A percentile compares a stretch with the other conserved stretches of the same genome.
These are phyloP conservation scores for Dentipellis fragilis DNA, from an alignment of 768 basidiomycete species.

Conservation along the genomic window DNA sequence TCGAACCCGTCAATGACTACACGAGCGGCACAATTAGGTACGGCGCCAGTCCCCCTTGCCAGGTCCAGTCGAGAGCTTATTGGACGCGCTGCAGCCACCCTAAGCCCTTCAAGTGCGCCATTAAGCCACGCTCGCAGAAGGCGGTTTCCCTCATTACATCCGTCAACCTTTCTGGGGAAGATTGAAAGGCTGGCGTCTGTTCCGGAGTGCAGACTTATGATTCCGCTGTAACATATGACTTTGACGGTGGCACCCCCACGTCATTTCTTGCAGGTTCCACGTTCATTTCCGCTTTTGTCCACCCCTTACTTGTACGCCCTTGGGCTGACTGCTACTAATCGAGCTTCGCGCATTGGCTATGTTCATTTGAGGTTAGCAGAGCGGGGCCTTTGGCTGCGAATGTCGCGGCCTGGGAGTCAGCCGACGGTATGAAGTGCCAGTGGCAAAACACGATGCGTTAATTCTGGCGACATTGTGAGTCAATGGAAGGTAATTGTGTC, in stretches of 20 bases:
- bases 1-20: neutral
- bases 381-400: too few species aligned
- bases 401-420: too few species aligned
- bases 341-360: too few species aligned
- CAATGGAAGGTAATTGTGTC: too few species aligned
- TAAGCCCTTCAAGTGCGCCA: neutral
- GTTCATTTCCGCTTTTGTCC: neutral
- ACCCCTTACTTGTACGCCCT: too few species aligned
- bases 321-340: too few species aligned
- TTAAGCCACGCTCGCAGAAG: neutral
- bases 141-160: neutral
- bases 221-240: neutral
- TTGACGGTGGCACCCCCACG: neutral
- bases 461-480: too few species aligned
- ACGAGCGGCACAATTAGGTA: conserved; percentile 8
- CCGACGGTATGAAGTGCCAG: too few species aligned
- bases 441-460: too few species aligned
- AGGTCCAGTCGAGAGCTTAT: neutral
- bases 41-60: neutral
- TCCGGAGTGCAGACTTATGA: neutral
- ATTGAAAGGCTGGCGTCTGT: neutral
- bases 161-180: neutral
- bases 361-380: too few species aligned
- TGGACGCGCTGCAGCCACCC: neutral
- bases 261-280: neutral